These are phyloP conservation scores for Ettlia oleoabundans DNA, from an alignment of 139 green algal species.

Conservation along the genomic window DNA sequence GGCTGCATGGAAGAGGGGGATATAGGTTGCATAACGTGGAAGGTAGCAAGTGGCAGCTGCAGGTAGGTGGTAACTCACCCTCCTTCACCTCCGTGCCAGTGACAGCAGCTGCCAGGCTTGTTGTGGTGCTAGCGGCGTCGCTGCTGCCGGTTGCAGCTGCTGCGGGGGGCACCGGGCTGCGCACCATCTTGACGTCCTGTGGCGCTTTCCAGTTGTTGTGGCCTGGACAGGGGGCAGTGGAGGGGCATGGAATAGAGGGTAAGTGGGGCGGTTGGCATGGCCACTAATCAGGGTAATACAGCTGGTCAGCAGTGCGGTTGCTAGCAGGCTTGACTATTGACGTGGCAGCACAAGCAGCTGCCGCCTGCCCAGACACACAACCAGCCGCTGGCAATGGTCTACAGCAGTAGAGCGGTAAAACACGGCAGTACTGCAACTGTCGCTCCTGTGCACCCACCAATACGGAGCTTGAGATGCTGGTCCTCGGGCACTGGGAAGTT, in stretches of 20 bases:
- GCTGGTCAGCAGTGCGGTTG: background rate
- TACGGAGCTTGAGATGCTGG: slow-evolving; percentile 1
- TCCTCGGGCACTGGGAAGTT: slow-evolving; percentile 24
- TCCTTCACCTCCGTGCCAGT: background rate
- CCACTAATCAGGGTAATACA: too few relatives aligned
- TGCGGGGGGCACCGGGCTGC: background rate
- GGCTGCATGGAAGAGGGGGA: too few relatives aligned
- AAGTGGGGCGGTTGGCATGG: too few relatives aligned
- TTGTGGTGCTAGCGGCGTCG: background rate
- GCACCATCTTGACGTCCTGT: slow-evolving; percentile 29
- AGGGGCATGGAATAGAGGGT: background rate
- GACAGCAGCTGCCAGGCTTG: background rate
- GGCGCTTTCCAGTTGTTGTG: slow-evolving; percentile 38
- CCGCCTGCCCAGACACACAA: too few relatives aligned
- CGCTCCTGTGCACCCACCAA: slow-evolving; percentile 9
- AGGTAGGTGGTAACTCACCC: too few relatives aligned
- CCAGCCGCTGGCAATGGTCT: too few relatives aligned
- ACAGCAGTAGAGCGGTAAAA: too few relatives aligned
- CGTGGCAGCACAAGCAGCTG: too few relatives aligned
- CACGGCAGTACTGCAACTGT: too few relatives aligned
- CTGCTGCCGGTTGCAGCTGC: background rate
- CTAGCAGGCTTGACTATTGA: background rate
- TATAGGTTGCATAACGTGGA: too few relatives aligned
- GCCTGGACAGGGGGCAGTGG: background rate
- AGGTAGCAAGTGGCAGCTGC: too few relatives aligned